These are phyloP conservation scores for Neofusicoccum ribis DNA, from an alignment of 2,329 filamentous ascomycete species.

Conservation along the genomic window DNA sequence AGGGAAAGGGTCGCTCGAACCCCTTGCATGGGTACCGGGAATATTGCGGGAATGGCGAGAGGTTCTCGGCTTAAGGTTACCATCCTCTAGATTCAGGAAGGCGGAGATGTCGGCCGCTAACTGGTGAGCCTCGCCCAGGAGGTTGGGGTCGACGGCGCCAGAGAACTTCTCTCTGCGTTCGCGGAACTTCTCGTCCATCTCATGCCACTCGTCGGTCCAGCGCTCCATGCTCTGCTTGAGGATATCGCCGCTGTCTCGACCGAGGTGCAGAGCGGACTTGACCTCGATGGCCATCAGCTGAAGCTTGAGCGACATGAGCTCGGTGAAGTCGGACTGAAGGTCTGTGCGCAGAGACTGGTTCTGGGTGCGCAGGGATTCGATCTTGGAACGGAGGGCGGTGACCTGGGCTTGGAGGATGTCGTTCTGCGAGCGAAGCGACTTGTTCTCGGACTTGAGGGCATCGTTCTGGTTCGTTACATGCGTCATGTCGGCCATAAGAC, in stretches of 20 bases:
- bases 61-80: background rate
- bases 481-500: constrained; percentile 10
- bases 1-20: background rate
- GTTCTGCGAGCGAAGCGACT: constrained; percentile 8
- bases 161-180: constrained; percentile 11
- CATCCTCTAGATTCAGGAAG: constrained; percentile 3
- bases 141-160: background rate
- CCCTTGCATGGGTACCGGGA: background rate
- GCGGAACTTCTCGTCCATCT: constrained; percentile 12
- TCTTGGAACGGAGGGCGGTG: constrained; percentile 26
- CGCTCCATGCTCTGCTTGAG: constrained; percentile 14
- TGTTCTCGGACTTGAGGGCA: constrained; percentile 7
- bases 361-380: constrained; percentile 35
- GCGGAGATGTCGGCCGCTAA: constrained; percentile 13
- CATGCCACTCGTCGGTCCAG: constrained; percentile 17
- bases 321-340: constrained; percentile 40
- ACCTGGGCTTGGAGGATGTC: constrained; percentile 12
- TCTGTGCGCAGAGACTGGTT: constrained; percentile 39
- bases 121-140: constrained; percentile 8
- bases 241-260: background rate
- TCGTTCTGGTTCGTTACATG: background rate
- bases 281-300: constrained; percentile 39
- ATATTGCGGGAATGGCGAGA: background rate
- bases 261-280: constrained; percentile 5
- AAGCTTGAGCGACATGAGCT: constrained; percentile 41